Evolutionary conservation across 495 filamentous ascomycete genomes (phyloP), one percentile per base, ranked within the genome.

Genomic region (Aspergillus saccharolyticus): DNA sequence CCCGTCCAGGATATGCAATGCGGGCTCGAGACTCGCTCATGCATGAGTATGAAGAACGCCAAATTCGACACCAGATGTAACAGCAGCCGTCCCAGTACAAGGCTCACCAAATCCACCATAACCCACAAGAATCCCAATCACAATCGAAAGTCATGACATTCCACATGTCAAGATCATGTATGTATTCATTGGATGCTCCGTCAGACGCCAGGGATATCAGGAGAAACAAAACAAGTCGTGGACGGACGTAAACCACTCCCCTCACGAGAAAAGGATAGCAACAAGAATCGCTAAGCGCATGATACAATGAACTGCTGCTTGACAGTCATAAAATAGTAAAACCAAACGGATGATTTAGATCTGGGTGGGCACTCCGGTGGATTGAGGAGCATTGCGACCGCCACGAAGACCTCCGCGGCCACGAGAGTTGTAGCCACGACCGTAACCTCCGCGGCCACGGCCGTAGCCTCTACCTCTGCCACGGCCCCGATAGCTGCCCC

Each of bases 401-500:
- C 74, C 71, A 18, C 74, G 66, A 43, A 64, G 55, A 21, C 66
- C 67, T 7, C 74, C 75, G 53, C 70, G 68, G 49, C 73, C 76
- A 21, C 76, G 70, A 51, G 59, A 54, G 22, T 61, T 57, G 49
- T 75, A 78, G 10, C 81, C 79, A 50, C 80, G 81, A 56, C 78
- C 77, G 49, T 83, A 80, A 49, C 82, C 80, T 43, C 85, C 74
- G 53, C 75, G 73, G 45, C 81, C 76, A 54, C 79, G 78, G 18
- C 78, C 73, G 54, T 70, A 70, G 22, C 87, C 85, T 67, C 86
- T 82, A 22, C 87, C 86, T 50, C 87, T 79, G 19, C 87, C 85
- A 44, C 88, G 81, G 17, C 87, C 85, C 42, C 83, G 72, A 66
- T 83, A 89, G 54, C 84, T 88, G 54, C 89, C 86, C 15, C 89